Evolutionary conservation across 345 rosid species (phyloP).

Genomic region (Toxicodendron radicans): DNA sequence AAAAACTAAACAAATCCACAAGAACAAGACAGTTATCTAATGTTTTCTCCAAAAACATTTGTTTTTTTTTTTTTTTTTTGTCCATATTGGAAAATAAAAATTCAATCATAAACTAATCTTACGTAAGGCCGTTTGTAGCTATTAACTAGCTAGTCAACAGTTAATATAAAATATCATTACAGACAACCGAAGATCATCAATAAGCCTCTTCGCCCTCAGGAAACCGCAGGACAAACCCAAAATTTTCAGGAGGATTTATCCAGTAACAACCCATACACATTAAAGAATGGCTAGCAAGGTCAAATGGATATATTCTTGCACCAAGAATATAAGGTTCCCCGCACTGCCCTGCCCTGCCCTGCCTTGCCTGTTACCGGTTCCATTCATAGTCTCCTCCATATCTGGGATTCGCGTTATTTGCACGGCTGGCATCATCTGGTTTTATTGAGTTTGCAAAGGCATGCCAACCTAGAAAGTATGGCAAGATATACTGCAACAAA

Average conservation of each 20-base stretch:
- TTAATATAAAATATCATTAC: neutral
- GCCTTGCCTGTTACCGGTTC: conserved; percentile 47
- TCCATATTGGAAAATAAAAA: too few species aligned
- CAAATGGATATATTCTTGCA: neutral
- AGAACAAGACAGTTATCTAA: too few species aligned
- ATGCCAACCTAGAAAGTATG: conserved; percentile 83
- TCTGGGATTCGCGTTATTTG: conserved; percentile 52
- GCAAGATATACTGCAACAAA: conserved; percentile 68
- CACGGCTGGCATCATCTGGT: conserved; percentile 45
- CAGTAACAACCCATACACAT: neutral
- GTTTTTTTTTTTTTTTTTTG: too few species aligned
- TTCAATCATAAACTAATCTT: neutral
- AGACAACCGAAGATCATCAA: neutral
- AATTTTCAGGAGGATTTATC: conserved; percentile 7
- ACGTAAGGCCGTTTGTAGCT: neutral
- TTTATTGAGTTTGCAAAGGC: conserved; percentile 60
- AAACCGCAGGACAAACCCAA: conserved; percentile 4
- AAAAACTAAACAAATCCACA: too few species aligned
- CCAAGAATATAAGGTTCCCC: neutral
- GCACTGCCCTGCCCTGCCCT: neutral
- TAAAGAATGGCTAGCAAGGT: neutral
- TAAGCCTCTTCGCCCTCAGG: neutral
- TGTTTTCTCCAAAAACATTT: too few species aligned
- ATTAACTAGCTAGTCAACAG: neutral
- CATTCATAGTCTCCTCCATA: conserved; percentile 80